These are phyloP conservation scores for Fusarium anguioides DNA, from an alignment of 2,329 filamentous ascomycete species.

Conservation along the genomic window DNA sequence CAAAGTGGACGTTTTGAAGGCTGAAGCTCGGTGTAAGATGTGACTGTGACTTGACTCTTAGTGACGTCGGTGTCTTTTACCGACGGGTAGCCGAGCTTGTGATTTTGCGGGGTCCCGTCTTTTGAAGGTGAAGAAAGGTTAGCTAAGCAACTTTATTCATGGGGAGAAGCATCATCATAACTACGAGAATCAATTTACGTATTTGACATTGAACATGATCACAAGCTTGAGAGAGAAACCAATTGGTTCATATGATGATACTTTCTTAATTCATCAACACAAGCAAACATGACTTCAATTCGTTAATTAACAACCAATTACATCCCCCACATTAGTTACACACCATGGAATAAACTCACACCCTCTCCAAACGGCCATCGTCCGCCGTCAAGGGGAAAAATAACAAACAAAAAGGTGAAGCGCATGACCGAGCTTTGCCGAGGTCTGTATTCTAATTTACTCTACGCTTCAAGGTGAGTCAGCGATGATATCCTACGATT, in stretches of 20 bases:
- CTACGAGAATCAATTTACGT: background rate
- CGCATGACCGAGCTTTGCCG: constrained; percentile 38
- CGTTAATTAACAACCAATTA: constrained; percentile 11
- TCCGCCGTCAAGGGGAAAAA: constrained; percentile 12
- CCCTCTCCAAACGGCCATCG: constrained; percentile 28
- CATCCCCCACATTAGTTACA: constrained; percentile 19
- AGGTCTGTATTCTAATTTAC: constrained; percentile 22
- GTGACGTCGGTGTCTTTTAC: constrained; percentile 53
- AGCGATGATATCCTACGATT: constrained; percentile 1
- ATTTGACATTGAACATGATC: background rate
- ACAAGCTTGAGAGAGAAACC: background rate
- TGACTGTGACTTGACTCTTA: background rate
- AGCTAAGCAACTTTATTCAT: constrained; percentile 19
- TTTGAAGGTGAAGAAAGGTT: background rate
- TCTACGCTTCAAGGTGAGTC: no score
- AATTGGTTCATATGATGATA: background rate
- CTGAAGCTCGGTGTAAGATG: constrained; percentile 18
- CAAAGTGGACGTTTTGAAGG: background rate
- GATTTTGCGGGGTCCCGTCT: constrained; percentile 63
- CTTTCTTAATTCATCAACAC: background rate
- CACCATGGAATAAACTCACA: constrained; percentile 2
- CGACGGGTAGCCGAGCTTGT: constrained; percentile 67
- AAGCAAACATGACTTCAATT: background rate
- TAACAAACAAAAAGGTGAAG: constrained; percentile 10
- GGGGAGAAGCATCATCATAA: background rate